Percentiles rank a stretch among this genome's conserved stretches.
Conservation (phyloP, 768 basidiomycete genomes). For the Boletellus sp. region DNA sequence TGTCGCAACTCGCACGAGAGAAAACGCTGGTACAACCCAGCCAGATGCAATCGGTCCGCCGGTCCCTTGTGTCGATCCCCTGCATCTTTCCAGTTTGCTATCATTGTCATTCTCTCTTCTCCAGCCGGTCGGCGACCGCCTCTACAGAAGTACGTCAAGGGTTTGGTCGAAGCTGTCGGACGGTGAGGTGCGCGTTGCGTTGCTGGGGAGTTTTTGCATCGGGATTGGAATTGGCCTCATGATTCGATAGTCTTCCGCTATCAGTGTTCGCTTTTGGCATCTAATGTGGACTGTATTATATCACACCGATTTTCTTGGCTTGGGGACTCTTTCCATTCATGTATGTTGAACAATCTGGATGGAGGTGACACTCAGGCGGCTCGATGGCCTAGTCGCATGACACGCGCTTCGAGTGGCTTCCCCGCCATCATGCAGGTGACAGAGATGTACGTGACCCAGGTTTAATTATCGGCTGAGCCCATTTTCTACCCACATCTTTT, state of each 20-base stretch:
- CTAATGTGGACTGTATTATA: background rate
- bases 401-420: conserved; percentile 30
- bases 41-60: conserved; percentile 15
- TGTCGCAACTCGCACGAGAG: conserved; percentile 48
- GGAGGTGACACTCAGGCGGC: background rate
- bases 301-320: background rate
- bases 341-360: background rate
- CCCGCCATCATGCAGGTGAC: conserved; percentile 17
- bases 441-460: conserved; percentile 35
- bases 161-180: conserved; percentile 25
- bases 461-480: conserved; percentile 33
- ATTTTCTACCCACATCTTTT: conserved; percentile 1
- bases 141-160: conserved; percentile 24
- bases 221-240: conserved; percentile 43
- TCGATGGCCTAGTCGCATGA: conserved; percentile 35
- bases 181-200: conserved; percentile 29
- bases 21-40: conserved; percentile 30
- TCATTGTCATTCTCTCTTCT: conserved; percentile 60
- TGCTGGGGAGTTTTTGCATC: conserved; percentile 42
- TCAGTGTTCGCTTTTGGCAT: background rate
- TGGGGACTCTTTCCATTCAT: no score
- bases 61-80: conserved; percentile 50
- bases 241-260: conserved; percentile 18
- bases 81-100: conserved; percentile 63
- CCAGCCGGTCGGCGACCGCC: conserved; percentile 37